A percentile compares a stretch with the other conserved stretches of the same genome.
These are phyloP conservation scores for Globisporangium middletonii DNA, from an alignment of 352 stramenopile species.

Conservation along the genomic window DNA sequence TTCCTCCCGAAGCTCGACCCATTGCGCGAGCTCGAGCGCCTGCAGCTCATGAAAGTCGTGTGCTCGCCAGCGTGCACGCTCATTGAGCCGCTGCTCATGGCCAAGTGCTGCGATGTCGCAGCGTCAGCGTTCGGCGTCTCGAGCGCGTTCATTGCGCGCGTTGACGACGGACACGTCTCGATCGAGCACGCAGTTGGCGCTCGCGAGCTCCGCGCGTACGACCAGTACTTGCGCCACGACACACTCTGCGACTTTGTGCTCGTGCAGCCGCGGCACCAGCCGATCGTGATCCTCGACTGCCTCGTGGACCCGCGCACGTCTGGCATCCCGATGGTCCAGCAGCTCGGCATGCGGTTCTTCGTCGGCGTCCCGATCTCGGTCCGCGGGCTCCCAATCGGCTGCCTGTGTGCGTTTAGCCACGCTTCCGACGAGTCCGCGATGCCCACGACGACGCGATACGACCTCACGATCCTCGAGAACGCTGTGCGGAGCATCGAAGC, in stretches of 20 bases:
- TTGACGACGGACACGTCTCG: constrained; percentile 38
- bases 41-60: constrained; percentile 45
- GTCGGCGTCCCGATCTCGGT: constrained; percentile 42
- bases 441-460: constrained; percentile 16
- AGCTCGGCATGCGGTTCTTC: constrained; percentile 46
- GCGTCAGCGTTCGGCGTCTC: constrained; percentile 36
- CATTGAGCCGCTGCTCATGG: constrained; percentile 49
- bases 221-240: constrained; percentile 33
- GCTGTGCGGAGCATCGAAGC: constrained; percentile 34
- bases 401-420: constrained; percentile 48
- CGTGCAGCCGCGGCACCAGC: constrained; percentile 30
- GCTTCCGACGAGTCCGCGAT: constrained; percentile 6
- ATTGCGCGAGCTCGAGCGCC: constrained; percentile 29
- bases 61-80: constrained; percentile 53
- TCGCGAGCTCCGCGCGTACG: constrained; percentile 17
- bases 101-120: constrained; percentile 44
- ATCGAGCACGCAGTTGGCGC: constrained; percentile 48
- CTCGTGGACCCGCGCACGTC: constrained; percentile 33
- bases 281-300: constrained; percentile 44
- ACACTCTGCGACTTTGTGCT: constrained; percentile 59
- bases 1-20: constrained; percentile 36
- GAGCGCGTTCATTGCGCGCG: constrained; percentile 46
- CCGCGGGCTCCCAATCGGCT: constrained; percentile 45
- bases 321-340: constrained; percentile 52
- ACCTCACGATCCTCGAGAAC: constrained; percentile 39